Percentiles rank a stretch among this genome's conserved stretches.
Evolutionary conservation across 306 rosid species (phyloP).

Genomic region (Dryas octopetala): DNA sequence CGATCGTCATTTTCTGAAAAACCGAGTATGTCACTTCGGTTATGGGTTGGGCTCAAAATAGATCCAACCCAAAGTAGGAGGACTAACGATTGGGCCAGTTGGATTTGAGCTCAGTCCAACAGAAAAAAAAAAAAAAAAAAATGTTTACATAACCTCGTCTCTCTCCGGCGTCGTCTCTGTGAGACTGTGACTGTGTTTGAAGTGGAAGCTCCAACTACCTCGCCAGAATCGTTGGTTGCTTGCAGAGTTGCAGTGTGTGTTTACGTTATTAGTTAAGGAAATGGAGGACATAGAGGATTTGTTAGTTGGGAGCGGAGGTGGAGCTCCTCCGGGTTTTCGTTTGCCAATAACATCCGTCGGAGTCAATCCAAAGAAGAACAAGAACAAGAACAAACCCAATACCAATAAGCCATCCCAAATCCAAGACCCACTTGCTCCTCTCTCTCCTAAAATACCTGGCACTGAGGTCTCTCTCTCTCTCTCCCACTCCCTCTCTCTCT

Average conservation of each 20-base stretch:
- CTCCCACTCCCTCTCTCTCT: conserved; percentile 10
- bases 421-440: conserved; percentile 27
- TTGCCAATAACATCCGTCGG: conserved; percentile 59
- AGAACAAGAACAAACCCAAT: conserved; percentile 14
- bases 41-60: too few species aligned
- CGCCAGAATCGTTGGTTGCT: not conserved
- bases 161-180: not conserved
- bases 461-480: conserved; percentile 52
- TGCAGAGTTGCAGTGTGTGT: not conserved
- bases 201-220: not conserved
- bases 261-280: not conserved
- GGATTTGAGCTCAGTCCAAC: too few species aligned
- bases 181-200: not conserved
- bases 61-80: too few species aligned
- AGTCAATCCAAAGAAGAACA: conserved; percentile 50
- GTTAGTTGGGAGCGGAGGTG: conserved; percentile 42
- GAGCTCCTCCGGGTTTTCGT: conserved; percentile 74
- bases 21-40: too few species aligned
- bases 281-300: conserved; percentile 95
- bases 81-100: too few species aligned
- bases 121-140: too few species aligned
- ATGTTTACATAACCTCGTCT: not conserved
- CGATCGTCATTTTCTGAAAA: too few species aligned
- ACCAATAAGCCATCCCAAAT: conserved; percentile 23
- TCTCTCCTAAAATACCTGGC: conserved; percentile 63